Percentiles rank a stretch among this genome's conserved stretches.
These are phyloP conservation scores for Globisporangium sylvaticum DNA, from an alignment of 352 stramenopile genomes.

Conservation along the genomic window DNA sequence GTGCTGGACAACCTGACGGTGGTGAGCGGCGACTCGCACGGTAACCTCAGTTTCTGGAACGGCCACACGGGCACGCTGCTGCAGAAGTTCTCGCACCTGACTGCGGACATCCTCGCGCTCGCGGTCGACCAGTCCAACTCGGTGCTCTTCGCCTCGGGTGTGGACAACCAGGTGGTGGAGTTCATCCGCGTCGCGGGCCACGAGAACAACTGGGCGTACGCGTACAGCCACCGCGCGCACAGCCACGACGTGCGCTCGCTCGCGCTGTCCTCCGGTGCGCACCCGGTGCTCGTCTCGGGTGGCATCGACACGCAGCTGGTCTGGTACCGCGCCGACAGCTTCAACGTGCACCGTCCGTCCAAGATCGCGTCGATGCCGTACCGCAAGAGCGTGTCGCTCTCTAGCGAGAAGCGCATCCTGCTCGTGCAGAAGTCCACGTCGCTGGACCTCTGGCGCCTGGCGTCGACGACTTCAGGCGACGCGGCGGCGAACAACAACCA, in stretches of 20 bases:
- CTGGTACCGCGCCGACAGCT: constrained; percentile 83
- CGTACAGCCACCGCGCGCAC: constrained; percentile 87
- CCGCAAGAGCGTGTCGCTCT: constrained; percentile 58
- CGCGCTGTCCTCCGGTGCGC: constrained; percentile 53
- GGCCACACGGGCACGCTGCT: constrained; percentile 87
- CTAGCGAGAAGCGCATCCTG: constrained; percentile 63
- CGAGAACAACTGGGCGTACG: constrained; percentile 65
- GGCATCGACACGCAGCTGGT: constrained; percentile 94
- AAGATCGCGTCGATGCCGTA: constrained; percentile 90
- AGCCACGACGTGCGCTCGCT: constrained; percentile 89
- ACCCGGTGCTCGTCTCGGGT: constrained; percentile 83
- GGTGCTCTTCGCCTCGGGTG: constrained; percentile 89
- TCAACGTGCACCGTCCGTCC: constrained; percentile 77
- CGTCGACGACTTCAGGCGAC: constrained; percentile 23
- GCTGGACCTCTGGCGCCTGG: constrained; percentile 74
- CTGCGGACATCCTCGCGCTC: constrained; percentile 89
- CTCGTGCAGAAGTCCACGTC: constrained; percentile 70
- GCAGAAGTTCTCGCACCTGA: constrained; percentile 90
- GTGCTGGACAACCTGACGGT: constrained; percentile 90
- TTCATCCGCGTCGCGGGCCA: constrained; percentile 50
- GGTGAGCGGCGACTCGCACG: constrained; percentile 90
- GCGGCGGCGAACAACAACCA: constrained; percentile 26
- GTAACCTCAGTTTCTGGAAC: constrained; percentile 93
- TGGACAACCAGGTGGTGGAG: constrained; percentile 92
- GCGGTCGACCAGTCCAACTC: constrained; percentile 80